Base-by-base conservation (phyloP, 345 rosid genomes). In the Luvunga scandens region DNA sequence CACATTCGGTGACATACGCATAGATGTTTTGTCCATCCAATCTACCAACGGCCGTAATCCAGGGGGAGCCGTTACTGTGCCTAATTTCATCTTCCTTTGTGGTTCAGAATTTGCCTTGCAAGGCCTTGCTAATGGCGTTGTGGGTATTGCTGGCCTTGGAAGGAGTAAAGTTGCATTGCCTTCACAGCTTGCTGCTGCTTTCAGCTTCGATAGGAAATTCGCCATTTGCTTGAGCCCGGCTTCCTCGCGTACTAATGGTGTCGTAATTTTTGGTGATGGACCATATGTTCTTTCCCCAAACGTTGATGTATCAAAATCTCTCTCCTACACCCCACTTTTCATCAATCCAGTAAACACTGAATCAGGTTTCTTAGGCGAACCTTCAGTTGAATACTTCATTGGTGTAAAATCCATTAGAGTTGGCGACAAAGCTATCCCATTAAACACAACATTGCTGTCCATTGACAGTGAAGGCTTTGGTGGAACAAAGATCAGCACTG, bases 401-500 rank as follows among this genome's bases (percentile, higher is more conserved):
- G 80, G 79, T 4, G 79, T 82, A 4, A 83, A 39, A 8, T 75
- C 84, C 56, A 76, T 87, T 48, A 82, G 36, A 42, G 77, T 87
- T 9, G 74, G 65, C 38, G 77, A 69, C 0, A 70, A 77, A 14
- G 9, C 50, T 1, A 42, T 87, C 13, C 48, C 73, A 19, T 42
- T 87, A 19, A 84, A 87, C 39, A 18, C 59, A 18, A 45, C 84
- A 3, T 57, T 85, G 82, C 71, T 87, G 1, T 61, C 69, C 28
- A 79, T 85, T 8, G 71, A 75, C 39, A 80, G 25, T 1, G 59
- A 78, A 39, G 85, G 87, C 1, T 7, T 64, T 4, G 87, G 85
- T 16, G 87, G 88, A 16, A 81, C 85, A 6, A 86, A 79, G 76
- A 69, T 86, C 67, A 82, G 89, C 75, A 75, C 85, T 1, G 57